Evolutionary conservation across 2,329 filamentous ascomycete genomes (phyloP).

Genomic region (Aspergillus fumigatiaffinis): DNA sequence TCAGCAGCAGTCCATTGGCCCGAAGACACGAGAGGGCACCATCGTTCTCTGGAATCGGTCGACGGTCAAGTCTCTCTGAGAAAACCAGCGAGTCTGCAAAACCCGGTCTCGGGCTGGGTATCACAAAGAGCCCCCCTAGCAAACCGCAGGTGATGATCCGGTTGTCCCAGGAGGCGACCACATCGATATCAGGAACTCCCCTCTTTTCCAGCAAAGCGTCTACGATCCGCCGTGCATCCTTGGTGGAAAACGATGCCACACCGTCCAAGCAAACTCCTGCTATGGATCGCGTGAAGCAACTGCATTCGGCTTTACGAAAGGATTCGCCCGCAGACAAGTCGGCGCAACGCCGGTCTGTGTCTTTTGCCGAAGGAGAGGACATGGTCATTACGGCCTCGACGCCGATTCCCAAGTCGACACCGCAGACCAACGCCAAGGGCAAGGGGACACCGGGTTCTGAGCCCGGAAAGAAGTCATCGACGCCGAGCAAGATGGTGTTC

Average conservation of each 20-base stretch:
- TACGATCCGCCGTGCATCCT: conserved; percentile 4
- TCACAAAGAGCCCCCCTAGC: conserved; percentile 24
- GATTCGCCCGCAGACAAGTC: conserved; percentile 13
- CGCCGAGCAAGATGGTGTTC: conserved; percentile 9
- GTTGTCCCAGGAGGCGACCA: conserved; percentile 8
- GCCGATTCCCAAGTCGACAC: conserved; percentile 7
- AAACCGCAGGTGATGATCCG: conserved; percentile 8
- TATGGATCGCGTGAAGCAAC: conserved; percentile 12
- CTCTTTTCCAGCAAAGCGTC: conserved; percentile 9
- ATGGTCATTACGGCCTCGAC: conserved; percentile 6
- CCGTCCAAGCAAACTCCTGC: conserved; percentile 13
- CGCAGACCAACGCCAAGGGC: conserved; percentile 1
- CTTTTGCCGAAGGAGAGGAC: conserved; percentile 21
- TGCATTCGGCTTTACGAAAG: conserved; percentile 24
- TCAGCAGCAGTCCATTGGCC: conserved; percentile 13
- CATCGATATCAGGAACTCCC: conserved; percentile 1
- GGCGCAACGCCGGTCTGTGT: conserved; percentile 22
- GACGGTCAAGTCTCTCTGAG: conserved; percentile 14
- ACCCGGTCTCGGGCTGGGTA: conserved; percentile 23
- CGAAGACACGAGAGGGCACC: conserved; percentile 12
- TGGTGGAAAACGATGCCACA: conserved; percentile 8
- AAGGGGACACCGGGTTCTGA: neutral
- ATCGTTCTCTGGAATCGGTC: conserved; percentile 18
- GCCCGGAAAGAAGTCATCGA: neutral
- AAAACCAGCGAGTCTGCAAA: conserved; percentile 6